These are phyloP conservation scores for Candida coquimbonensis DNA, from an alignment of 805 yeast genomes.

Conservation along the genomic window DNA sequence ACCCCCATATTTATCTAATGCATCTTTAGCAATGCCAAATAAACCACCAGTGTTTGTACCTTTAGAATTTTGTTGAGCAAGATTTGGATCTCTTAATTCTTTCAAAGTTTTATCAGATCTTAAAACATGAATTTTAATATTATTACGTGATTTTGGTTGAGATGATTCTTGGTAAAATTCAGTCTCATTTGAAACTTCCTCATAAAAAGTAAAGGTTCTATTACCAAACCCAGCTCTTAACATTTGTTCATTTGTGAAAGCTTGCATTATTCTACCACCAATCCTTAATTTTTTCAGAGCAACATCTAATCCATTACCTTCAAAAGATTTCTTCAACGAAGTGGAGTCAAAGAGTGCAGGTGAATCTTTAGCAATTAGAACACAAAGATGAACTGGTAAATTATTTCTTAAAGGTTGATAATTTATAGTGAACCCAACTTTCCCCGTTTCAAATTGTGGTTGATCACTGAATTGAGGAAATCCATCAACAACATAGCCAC, in stretches of 20 bases:
- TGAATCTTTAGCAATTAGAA: slow-evolving; percentile 73
- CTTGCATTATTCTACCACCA: slow-evolving; percentile 85
- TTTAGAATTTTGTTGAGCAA: slow-evolving; percentile 78
- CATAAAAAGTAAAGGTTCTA: slow-evolving; percentile 69
- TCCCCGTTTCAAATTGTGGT: slow-evolving; percentile 1
- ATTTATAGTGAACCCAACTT: slow-evolving; percentile 28
- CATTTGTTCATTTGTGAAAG: slow-evolving; percentile 90
- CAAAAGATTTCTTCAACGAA: slow-evolving; percentile 35
- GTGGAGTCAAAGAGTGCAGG: slow-evolving; percentile 68
- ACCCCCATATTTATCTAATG: slow-evolving; percentile 48
- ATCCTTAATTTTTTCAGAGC: slow-evolving; percentile 72
- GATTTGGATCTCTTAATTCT: slow-evolving; percentile 68
- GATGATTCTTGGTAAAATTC: slow-evolving; percentile 38
- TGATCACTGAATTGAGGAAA: slow-evolving; percentile 11
- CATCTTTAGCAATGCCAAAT: slow-evolving; percentile 74
- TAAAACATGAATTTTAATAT: slow-evolving; percentile 74
- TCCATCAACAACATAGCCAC: slow-evolving; percentile 31
- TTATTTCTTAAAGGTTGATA: slow-evolving; percentile 54
- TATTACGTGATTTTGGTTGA: slow-evolving; percentile 34
- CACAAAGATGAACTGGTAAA: slow-evolving; percentile 76
- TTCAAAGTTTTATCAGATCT: slow-evolving; percentile 58
- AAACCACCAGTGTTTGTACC: slow-evolving; percentile 73
- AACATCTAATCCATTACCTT: slow-evolving; percentile 58
- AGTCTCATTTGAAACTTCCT: slow-evolving; percentile 52
- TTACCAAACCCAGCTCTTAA: slow-evolving; percentile 67